Evolutionary conservation across 306 rosid species (phyloP), one percentile per base, ranked within the genome.

Genomic region (Pueraria montana): DNA sequence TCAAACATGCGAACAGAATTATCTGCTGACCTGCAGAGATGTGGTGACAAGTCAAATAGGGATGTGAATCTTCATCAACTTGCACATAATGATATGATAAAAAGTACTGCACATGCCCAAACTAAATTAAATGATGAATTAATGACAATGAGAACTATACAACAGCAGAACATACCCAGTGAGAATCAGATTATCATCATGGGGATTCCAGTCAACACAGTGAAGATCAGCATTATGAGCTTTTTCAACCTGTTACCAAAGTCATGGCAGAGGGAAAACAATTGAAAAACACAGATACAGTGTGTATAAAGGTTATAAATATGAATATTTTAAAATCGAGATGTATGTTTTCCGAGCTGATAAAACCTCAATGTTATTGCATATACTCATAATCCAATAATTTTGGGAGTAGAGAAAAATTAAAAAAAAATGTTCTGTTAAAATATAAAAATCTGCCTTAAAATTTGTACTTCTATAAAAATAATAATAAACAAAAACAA

Each of bases 151-250:
- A 74, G 56, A 56, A 84, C 18, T 30, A 74, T 62, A 26, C n/a
- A 50, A 80, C 20, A 61, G 67, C 18, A 74, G 45, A 78, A 59
- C 81, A 66, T 92, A 94, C 98, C 98, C 98, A 61, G 98, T 94
- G 30, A 94, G 87, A 85, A 94, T 92, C 85, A 89, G 91, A 89
- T 94, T 96, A 81, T 89, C 92, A 85, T 94, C 92, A 84, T 91
- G 98, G 55, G 98, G 99, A 86, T 91, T 96, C 99, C 99, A 96
- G 88, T 96, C 99, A 86, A 96, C 99, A 88, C 99, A 96, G 82
- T 96, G 99, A 84, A 96, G 94, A 94, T 96, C 99, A 78, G 97
- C 92, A 94, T 94, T 77, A 27, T 96, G 99, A 27, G 99, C 99
- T 49, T 92, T 96, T 86, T 96, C 97, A 74, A 96, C 98, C 99